Evolutionary conservation across 148 eudicot species (phyloP).

Genomic region (Amaranthus cruentus): DNA sequence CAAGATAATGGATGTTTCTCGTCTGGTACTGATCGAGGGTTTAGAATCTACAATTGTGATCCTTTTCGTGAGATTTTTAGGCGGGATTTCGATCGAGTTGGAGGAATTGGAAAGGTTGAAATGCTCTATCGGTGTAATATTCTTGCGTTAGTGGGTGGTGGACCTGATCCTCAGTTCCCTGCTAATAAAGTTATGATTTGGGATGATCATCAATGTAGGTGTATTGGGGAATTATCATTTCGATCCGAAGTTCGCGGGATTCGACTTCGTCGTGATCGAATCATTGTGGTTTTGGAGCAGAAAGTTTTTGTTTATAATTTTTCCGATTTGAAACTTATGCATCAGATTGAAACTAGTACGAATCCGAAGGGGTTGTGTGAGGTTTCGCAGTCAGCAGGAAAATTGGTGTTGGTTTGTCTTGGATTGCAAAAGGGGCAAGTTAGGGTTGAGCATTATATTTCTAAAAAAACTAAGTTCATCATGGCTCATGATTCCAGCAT

Average conservation of each 20-base stretch:
- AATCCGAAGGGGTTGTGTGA: slow-evolving; percentile 85
- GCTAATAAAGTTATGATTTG: slow-evolving; percentile 84
- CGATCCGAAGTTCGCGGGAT: slow-evolving; percentile 78
- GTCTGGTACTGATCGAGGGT: slow-evolving; percentile 69
- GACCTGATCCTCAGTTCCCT: slow-evolving; percentile 74
- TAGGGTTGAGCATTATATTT: slow-evolving; percentile 76
- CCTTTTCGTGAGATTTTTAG: slow-evolving; percentile 86
- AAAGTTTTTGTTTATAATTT: slow-evolving; percentile 82
- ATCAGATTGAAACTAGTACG: slow-evolving; percentile 79
- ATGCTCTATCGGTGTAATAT: slow-evolving; percentile 91
- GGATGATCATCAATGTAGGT: slow-evolving; percentile 87
- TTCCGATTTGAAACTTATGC: slow-evolving; percentile 66
- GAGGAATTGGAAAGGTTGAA: slow-evolving; percentile 74
- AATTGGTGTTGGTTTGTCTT: slow-evolving; percentile 66
- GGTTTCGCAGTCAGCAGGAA: slow-evolving; percentile 58
- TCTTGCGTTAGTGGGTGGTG: slow-evolving; percentile 86
- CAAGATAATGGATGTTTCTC: slow-evolving; percentile 81
- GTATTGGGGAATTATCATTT: slow-evolving; percentile 84
- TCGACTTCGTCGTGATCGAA: slow-evolving; percentile 66
- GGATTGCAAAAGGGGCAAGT: slow-evolving; percentile 87
- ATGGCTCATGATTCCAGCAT: slow-evolving; percentile 93
- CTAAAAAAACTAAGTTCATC: slow-evolving; percentile 75
- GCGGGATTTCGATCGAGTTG: slow-evolving; percentile 64
- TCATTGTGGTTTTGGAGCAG: slow-evolving; percentile 71
- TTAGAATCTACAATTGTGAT: slow-evolving; percentile 76